A percentile compares a stretch with the other conserved stretches of the same genome.
Evolutionary conservation across 306 rosid species (phyloP).

Genomic region (Luffa acutangula): DNA sequence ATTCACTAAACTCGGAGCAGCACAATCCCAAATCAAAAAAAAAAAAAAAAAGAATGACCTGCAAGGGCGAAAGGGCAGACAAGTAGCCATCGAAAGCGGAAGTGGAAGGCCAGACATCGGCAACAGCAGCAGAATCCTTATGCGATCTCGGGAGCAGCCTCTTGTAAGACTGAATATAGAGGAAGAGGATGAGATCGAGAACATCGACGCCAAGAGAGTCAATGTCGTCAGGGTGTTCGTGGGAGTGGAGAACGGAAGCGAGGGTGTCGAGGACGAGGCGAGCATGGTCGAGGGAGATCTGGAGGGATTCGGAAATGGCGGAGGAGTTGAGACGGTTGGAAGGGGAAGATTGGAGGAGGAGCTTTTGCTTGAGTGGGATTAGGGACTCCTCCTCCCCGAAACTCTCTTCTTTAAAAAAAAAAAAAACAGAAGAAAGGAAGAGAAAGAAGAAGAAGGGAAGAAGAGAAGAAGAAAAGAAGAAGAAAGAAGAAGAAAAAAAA

Average conservation of each 20-base stretch:
- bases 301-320: constrained; percentile 55
- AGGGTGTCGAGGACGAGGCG: constrained; percentile 68
- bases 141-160: constrained; percentile 82
- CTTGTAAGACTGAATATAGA: constrained; percentile 93
- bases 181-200: constrained; percentile 74
- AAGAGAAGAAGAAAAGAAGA: no score
- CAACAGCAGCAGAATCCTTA: constrained; percentile 90
- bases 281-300: constrained; percentile 82
- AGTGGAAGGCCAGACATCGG: constrained; percentile 99
- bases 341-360: constrained; percentile 34
- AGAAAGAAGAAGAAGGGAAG: no score
- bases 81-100: constrained; percentile 96
- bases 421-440: no score
- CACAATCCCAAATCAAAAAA: background rate
- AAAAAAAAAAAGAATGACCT: constrained; percentile 28
- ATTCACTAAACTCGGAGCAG: background rate
- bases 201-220: constrained; percentile 58
- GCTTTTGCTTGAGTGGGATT: constrained; percentile 54
- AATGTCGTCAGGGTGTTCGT: constrained; percentile 23
- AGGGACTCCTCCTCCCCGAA: no score
- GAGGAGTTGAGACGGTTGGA: constrained; percentile 39
- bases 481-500: no score
- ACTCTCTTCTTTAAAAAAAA: no score
- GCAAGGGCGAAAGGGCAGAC: constrained; percentile 96
- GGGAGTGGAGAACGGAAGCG: constrained; percentile 58